A percentile compares a stretch with the other conserved stretches of the same genome.
Evolutionary conservation across 1,284 basidiomycete genomes (phyloP).

Genomic region (Cutaneotrichosporon mucoides): DNA sequence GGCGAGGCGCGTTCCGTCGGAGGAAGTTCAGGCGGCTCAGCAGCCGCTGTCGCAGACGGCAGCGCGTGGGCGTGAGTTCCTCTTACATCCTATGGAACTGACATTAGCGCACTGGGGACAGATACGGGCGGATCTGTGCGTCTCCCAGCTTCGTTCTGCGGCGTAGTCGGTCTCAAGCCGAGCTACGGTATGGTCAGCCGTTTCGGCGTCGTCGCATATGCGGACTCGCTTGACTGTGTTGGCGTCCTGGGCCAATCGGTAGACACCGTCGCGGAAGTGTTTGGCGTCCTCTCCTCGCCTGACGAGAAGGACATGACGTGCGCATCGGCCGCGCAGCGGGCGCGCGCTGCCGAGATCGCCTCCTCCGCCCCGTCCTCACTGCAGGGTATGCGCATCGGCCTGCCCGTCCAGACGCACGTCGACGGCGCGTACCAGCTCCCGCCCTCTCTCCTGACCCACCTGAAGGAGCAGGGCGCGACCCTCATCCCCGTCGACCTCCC

Average conservation of each 20-base stretch:
- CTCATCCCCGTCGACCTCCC: conserved; percentile 74
- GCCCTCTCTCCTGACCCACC: conserved; percentile 48
- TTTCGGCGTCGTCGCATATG: conserved; percentile 90
- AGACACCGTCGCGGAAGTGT: conserved; percentile 56
- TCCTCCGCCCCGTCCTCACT: conserved; percentile 11
- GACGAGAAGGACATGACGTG: conserved; percentile 79
- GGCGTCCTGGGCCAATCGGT: conserved; percentile 69
- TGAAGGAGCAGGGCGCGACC: conserved; percentile 63
- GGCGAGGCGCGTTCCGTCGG: conserved; percentile 62
- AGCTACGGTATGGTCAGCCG: conserved; percentile 88
- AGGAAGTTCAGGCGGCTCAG: conserved; percentile 53
- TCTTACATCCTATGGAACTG: background rate
- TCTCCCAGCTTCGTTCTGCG: conserved; percentile 90
- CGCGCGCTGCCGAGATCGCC: conserved; percentile 2
- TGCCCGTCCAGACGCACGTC: conserved; percentile 33
- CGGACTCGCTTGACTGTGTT: conserved; percentile 91
- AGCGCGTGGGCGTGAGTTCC: conserved; percentile 69
- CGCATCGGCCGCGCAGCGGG: conserved; percentile 53
- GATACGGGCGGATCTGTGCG: conserved; percentile 95
- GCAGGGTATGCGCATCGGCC: conserved; percentile 32
- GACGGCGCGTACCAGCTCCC: conserved; percentile 32
- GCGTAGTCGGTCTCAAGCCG: conserved; percentile 86
- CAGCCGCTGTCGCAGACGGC: conserved; percentile 55
- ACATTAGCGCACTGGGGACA: conserved; percentile 73
- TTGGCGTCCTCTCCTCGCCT: conserved; percentile 60